Evolutionary conservation across 106 monocot species (phyloP).

Genomic region (Apostasia shenzhenica): DNA sequence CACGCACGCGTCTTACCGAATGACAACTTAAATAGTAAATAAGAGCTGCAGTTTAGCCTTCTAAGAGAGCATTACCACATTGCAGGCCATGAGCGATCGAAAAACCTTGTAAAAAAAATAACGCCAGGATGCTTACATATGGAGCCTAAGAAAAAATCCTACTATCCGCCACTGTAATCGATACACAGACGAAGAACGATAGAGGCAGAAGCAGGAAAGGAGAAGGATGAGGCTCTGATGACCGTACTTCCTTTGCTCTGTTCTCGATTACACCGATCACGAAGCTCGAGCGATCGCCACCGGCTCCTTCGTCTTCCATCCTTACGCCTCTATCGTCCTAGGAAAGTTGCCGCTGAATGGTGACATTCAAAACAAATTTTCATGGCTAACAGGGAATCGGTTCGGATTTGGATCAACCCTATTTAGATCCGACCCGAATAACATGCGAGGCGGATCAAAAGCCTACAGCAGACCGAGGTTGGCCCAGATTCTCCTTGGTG

Average conservation of each 20-base stretch:
- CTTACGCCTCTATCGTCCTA: no score
- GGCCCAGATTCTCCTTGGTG: no score
- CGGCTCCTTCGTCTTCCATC: conserved; percentile 42
- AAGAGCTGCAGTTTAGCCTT: neutral
- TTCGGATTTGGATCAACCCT: no score
- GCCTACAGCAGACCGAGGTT: no score
- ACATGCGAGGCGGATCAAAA: no score
- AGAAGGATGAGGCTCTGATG: conserved; percentile 1
- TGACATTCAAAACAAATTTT: no score
- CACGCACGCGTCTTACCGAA: no score
- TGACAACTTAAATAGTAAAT: neutral
- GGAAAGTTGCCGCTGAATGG: no score
- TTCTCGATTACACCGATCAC: conserved; percentile 89
- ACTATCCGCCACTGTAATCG: neutral
- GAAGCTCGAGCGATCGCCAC: conserved; percentile 56
- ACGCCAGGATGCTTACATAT: no score
- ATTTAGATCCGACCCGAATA: no score
- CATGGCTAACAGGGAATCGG: no score
- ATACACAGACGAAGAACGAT: neutral
- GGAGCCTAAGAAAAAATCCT: neutral
- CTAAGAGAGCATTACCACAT: neutral
- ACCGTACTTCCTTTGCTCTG: conserved; percentile 76
- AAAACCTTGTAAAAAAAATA: neutral
- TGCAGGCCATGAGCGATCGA: neutral
- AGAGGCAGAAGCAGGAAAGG: neutral